Conservation (phyloP, 192 early-diverging fungal species). For the Spinellus fusiger region DNA sequence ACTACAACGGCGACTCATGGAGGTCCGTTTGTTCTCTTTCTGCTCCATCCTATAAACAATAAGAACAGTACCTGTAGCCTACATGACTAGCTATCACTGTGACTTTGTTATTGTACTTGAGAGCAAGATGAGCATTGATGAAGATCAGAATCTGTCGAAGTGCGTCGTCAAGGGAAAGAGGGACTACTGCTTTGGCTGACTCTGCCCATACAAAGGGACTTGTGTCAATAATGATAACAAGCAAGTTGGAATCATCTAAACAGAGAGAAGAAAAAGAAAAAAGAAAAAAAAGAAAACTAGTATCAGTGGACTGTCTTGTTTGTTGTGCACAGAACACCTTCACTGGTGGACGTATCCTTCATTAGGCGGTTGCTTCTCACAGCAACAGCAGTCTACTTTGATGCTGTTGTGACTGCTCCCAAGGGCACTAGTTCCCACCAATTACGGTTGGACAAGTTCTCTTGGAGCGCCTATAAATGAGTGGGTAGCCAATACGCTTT, state of each 20-base stretch:
- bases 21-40: background rate
- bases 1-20: background rate
- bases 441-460: background rate
- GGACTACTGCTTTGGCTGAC: constrained; percentile 31
- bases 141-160: constrained; percentile 79
- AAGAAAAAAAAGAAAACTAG: background rate
- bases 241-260: constrained; percentile 65
- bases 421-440: background rate
- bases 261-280: background rate
- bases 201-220: constrained; percentile 73
- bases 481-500: background rate
- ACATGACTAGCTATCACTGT: constrained; percentile 75
- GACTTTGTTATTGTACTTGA: constrained; percentile 84
- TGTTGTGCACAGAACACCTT: constrained; percentile 19
- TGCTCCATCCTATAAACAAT: background rate
- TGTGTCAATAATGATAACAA: constrained; percentile 79
- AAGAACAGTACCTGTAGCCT: constrained; percentile 40
- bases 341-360: constrained; percentile 27
- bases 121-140: constrained; percentile 89
- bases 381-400: background rate
- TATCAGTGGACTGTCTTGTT: background rate
- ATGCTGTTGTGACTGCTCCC: background rate
- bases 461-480: background rate
- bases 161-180: constrained; percentile 57
- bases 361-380: background rate